Evolutionary conservation across 2,329 filamentous ascomycete species (phyloP), one percentile per base, ranked within the genome.

Genomic region (Epichloe typhina): DNA sequence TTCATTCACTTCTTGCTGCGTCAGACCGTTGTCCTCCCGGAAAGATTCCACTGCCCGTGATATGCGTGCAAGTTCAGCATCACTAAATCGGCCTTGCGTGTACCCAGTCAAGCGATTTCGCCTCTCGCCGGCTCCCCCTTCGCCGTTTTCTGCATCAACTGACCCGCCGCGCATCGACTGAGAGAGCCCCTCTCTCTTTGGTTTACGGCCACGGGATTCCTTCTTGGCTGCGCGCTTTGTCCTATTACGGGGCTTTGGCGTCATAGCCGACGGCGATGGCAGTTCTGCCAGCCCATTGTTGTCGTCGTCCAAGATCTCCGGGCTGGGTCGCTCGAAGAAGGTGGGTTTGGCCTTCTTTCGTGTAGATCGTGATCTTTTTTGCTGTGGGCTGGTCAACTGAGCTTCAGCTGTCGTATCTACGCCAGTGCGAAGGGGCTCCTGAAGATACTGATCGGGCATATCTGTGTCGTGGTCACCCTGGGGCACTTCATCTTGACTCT

Each of bases 311-410:
- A 52, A 41, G 13, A 50, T 46, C 5, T 58, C 58, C 0, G 55
- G 55, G 5, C 56, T 54, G 9, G 59, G 54, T 49, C 67, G 61
- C 41, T 68, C 64, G 54, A 71, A 72, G 50, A 66, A 73, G 17
- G 71, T 72, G 9, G 71, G 69, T 58, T 77, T 77, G 46, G 69
- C 65, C 61, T 72, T 76, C 62, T 72, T 75, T 42, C 66, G 62
- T 35, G 66, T 67, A 36, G 69, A 63, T 26, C 66, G 62, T 39
- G 59, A 51, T 54, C 56, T 61, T 54, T 53, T 61, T 63, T 23
- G 52, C 44, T 40, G 38, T 50, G 50, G 23, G 17, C 40, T 48
- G 6, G 53, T 37, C 17, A 51, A 11, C 19, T 56, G 46, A 11
- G 37, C 37, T 11, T 47, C 50, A n/a, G 17, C 51, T 17, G 48